Evolutionary conservation across 2,329 filamentous ascomycete genomes (phyloP).

Genomic region (Aureobasidium sp.): DNA sequence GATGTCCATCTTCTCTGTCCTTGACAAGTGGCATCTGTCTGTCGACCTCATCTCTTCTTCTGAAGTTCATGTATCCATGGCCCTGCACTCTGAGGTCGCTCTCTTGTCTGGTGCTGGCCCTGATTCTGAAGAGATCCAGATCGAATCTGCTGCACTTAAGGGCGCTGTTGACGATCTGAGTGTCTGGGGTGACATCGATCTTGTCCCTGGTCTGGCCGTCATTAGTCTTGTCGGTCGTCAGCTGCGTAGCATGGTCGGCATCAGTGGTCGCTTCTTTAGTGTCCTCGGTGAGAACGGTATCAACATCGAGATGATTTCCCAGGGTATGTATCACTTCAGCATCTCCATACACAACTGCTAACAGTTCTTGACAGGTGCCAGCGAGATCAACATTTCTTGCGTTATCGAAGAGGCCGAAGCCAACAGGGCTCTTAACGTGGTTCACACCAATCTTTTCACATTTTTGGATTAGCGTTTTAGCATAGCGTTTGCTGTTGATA

Average conservation of each 20-base stretch:
- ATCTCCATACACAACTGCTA: not conserved
- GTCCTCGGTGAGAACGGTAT: slow-evolving; percentile 88
- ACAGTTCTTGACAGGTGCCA: slow-evolving; percentile 60
- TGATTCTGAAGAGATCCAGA: slow-evolving; percentile 41
- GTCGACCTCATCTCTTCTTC: slow-evolving; percentile 95
- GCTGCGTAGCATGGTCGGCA: slow-evolving; percentile 93
- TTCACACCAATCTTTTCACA: slow-evolving; percentile 94
- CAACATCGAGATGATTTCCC: slow-evolving; percentile 99
- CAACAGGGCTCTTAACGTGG: slow-evolving; percentile 86
- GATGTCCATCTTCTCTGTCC: slow-evolving; percentile 83
- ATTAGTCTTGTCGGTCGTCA: slow-evolving; percentile 89
- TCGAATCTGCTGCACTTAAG: slow-evolving; percentile 41
- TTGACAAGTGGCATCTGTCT: slow-evolving; percentile 78
- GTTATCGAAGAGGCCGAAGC: slow-evolving; percentile 90
- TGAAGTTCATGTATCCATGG: slow-evolving; percentile 96
- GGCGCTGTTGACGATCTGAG: slow-evolving; percentile 61
- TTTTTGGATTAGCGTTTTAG: slow-evolving; percentile 59
- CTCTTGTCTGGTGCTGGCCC: slow-evolving; percentile 40
- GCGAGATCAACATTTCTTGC: slow-evolving; percentile 98
- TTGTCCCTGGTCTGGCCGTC: slow-evolving; percentile 89
- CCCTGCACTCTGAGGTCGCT: slow-evolving; percentile 71
- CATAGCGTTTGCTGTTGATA: slow-evolving; percentile 10
- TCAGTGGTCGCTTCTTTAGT: slow-evolving; percentile 90
- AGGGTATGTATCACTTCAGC: slow-evolving; percentile 55
- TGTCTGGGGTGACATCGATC: slow-evolving; percentile 81